Base-by-base conservation (phyloP, 495 filamentous ascomycete species). In the Podospora tetraspora region DNA sequence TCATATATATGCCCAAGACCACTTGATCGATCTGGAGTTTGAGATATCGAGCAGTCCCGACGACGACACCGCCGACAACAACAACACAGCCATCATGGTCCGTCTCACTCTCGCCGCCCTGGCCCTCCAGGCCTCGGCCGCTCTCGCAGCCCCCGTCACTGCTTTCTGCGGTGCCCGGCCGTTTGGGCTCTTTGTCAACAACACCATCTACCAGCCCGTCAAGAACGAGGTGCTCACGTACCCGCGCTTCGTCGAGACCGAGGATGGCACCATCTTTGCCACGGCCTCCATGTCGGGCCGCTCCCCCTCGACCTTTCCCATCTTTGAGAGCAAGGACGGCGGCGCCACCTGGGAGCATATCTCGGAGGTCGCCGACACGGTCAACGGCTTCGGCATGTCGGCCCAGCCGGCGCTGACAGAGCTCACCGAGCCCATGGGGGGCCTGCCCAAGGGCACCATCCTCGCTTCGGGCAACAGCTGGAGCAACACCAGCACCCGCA, bases 371-470 rank as follows among this genome's bases (percentile, higher is more conserved):
- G 79, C 84, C 0, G 90, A 91, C 72, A 80, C 83, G 58, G 86
- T 83, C 24, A 90, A 90, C 69, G 83, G 84, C 58, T 86, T 83
- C 73, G 90, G 90, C 11, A 69, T 91, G 68, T 81, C 86, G 5
- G 90, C 90, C 65, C 90, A 92, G 73, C 90, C 90, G 0, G 86
- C 86, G 71, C 79, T 92, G 1, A 87, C 88, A 62, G 83, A 85
- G 69, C 81, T 91, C 4, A 82, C 84, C 0, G 78, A 84, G 69
- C 68, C 73, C 3, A 75, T 92, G 37, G 90, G 85, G 8, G 76
- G 79, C 9, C 90, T 84, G 71, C 68, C 78, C 19, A 79, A 82
- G 0, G 89, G 90, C 4, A 90, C 88, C 0, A 71, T 92, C 32
- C 78, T 92, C 19, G 73, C 86, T 3, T 81, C 88, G 2, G 90